phyloP scores from a whole-genome alignment of 306 rosid species.

The Rubus idaeus region DNA sequence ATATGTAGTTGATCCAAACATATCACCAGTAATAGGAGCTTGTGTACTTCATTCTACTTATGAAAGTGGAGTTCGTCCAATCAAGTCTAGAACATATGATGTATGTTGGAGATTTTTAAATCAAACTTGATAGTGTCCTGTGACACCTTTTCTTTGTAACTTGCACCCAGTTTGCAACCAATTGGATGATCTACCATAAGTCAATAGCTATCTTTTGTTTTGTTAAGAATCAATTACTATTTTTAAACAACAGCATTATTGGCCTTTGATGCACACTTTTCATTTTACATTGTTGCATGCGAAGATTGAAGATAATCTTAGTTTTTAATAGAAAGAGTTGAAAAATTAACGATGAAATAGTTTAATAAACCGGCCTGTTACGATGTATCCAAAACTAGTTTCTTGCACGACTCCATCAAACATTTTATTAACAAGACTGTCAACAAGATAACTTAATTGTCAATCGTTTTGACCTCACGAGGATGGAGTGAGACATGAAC shows the following conservation, averaged over 20 bases:
- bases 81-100: too few relatives aligned
- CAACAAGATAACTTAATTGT: neutral
- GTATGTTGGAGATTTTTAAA: too few relatives aligned
- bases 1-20: too few relatives aligned
- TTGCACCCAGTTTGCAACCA: too few relatives aligned
- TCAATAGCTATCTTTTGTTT: neutral
- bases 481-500: neutral
- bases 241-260: neutral
- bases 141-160: too few relatives aligned
- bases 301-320: neutral
- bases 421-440: neutral
- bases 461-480: neutral
- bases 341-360: neutral
- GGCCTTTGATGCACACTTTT: neutral
- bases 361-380: neutral
- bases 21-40: too few relatives aligned
- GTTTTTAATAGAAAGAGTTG: neutral
- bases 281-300: neutral
- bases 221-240: neutral
- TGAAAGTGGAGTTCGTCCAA: too few relatives aligned
- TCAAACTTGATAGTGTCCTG: too few relatives aligned
- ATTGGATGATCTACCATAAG: neutral
- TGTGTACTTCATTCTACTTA: too few relatives aligned
- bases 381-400: neutral
- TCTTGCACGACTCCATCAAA: neutral